phyloP scores from a whole-genome alignment of 2,329 filamentous ascomycete species.

The Colletotrichum musae region DNA sequence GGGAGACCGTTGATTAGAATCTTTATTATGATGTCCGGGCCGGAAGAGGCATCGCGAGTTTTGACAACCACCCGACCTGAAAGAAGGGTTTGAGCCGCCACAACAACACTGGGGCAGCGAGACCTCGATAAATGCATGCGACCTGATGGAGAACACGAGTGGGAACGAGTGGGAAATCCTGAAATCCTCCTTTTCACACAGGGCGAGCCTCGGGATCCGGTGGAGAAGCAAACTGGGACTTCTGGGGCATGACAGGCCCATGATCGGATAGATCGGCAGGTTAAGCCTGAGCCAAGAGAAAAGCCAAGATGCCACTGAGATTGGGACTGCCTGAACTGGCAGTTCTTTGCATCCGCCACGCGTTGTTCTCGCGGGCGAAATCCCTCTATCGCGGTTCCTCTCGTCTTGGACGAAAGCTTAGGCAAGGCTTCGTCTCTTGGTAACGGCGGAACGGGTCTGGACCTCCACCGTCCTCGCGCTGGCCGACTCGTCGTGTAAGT shows the following conservation, averaged over 20 bases:
- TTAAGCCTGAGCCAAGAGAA: slow-evolving; percentile 36
- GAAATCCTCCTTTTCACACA: slow-evolving; percentile 8
- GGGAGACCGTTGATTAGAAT: slow-evolving; percentile 1
- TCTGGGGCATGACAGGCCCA: slow-evolving; percentile 10
- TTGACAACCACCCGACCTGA: not conserved
- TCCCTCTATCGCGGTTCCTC: not conserved
- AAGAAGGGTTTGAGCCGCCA: not conserved
- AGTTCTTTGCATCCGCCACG: slow-evolving; percentile 8
- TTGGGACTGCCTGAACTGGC: slow-evolving; percentile 14
- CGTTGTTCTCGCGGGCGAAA: not conserved
- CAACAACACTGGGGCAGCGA: not conserved
- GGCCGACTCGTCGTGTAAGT: slow-evolving; percentile 1
- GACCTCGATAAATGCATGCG: not conserved
- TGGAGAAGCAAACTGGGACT: slow-evolving; percentile 15
- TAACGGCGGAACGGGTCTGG: not conserved
- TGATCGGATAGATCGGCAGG: slow-evolving; percentile 39
- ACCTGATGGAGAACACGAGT: slow-evolving; percentile 1
- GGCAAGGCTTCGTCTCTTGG: not conserved
- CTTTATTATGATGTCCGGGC: not conserved
- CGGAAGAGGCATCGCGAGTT: not conserved
- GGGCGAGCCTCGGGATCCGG: slow-evolving; percentile 10
- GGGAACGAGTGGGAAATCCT: slow-evolving; percentile 13
- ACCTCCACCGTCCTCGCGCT: not conserved
- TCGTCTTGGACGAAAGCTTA: slow-evolving; percentile 1
- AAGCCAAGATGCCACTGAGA: slow-evolving; percentile 33